These are phyloP conservation scores for Cryptococcus wingfieldii DNA, from an alignment of 1,284 basidiomycete species.

Conservation along the genomic window DNA sequence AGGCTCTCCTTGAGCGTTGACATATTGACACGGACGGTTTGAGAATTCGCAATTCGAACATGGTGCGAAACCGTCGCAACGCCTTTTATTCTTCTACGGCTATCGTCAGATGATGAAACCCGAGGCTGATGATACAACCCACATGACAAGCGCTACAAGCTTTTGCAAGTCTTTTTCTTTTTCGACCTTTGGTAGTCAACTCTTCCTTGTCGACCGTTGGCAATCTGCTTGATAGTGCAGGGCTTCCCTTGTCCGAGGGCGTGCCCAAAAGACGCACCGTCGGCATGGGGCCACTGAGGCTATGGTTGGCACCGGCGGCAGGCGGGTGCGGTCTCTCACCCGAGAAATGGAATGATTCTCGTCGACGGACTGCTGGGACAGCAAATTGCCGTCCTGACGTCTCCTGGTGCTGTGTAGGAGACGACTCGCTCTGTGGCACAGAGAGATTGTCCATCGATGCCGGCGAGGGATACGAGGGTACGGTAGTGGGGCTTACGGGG, in stretches of 20 bases:
- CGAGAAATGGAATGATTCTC: slow-evolving; percentile 13
- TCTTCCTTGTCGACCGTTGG: slow-evolving; percentile 33
- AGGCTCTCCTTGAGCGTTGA: slow-evolving; percentile 47
- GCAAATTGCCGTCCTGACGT: background rate
- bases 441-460: slow-evolving; percentile 12
- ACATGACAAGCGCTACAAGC: slow-evolving; percentile 49
- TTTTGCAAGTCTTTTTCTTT: slow-evolving; percentile 47
- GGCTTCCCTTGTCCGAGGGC: background rate
- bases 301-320: slow-evolving; percentile 8
- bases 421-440: slow-evolving; percentile 3
- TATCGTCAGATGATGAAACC: background rate
- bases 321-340: slow-evolving; percentile 14
- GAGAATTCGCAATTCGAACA: slow-evolving; percentile 55
- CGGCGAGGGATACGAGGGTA: slow-evolving; percentile 10
- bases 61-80: slow-evolving; percentile 53
- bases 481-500: background rate
- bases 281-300: slow-evolving; percentile 1
- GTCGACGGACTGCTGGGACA: background rate
- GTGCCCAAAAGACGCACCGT: background rate
- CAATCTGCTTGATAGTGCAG: background rate
- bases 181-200: slow-evolving; percentile 47
- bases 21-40: slow-evolving; percentile 49
- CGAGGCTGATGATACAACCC: slow-evolving; percentile 10
- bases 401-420: background rate
- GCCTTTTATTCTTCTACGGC: slow-evolving; percentile 50